These are phyloP conservation scores for Candida adriatica DNA, from an alignment of 805 yeast species.

Conservation along the genomic window DNA sequence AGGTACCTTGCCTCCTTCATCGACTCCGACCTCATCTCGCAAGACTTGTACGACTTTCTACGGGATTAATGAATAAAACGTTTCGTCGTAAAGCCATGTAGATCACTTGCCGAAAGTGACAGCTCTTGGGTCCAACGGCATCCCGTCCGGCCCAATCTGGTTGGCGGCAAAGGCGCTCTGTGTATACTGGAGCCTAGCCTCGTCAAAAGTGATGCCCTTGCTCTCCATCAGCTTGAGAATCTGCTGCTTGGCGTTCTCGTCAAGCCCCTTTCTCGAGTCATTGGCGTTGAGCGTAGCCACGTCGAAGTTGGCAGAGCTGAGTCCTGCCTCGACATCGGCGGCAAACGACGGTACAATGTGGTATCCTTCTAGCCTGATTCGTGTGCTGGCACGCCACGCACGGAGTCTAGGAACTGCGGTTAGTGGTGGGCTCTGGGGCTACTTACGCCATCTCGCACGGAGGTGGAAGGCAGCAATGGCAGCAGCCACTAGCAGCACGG, in stretches of 20 bases:
- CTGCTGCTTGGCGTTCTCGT: constrained; percentile 42
- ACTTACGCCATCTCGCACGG: constrained; percentile 17
- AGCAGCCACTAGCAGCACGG: not conserved
- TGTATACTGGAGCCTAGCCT: constrained; percentile 54
- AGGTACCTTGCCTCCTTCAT: constrained; percentile 30
- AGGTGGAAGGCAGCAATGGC: constrained; percentile 4
- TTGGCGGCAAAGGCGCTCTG: constrained; percentile 38
- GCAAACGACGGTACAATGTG: constrained; percentile 27
- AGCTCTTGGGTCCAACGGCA: constrained; percentile 61
- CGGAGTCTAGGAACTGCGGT: constrained; percentile 14
- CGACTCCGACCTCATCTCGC: constrained; percentile 20
- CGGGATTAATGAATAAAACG: too few species aligned
- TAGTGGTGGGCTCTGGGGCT: not conserved
- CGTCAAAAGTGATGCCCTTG: constrained; percentile 51
- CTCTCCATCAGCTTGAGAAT: constrained; percentile 49
- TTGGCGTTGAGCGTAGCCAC: constrained; percentile 36
- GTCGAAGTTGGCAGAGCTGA: constrained; percentile 54
- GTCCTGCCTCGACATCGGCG: constrained; percentile 50
- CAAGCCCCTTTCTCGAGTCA: constrained; percentile 60
- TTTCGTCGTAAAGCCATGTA: too few species aligned
- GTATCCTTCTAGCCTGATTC: constrained; percentile 23
- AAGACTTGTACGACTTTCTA: constrained; percentile 15
- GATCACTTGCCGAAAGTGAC: constrained; percentile 34
- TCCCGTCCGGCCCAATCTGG: constrained; percentile 57
- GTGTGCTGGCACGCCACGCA: constrained; percentile 19